Percentiles rank a stretch among this genome's conserved stretches.
Conservation (phyloP, 495 filamentous ascomycete genomes). For the Talaromyces liani region DNA sequence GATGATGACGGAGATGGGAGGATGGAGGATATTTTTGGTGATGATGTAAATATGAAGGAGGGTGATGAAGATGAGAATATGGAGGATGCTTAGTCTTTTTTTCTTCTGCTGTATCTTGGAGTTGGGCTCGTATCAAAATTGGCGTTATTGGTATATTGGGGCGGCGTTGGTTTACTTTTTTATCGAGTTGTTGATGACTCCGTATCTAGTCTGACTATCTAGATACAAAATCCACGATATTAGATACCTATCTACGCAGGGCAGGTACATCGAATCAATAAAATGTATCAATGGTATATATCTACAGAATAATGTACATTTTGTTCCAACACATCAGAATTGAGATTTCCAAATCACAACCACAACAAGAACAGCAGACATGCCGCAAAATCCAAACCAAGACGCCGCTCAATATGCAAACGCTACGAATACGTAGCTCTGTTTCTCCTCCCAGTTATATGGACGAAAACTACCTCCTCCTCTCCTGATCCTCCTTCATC, state of each 20-base stretch:
- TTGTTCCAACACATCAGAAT: background rate
- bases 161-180: conserved; percentile 12
- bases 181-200: background rate
- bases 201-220: background rate
- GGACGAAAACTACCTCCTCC: conserved; percentile 10
- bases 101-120: background rate
- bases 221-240: background rate
- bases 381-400: background rate
- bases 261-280: background rate
- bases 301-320: conserved; percentile 4
- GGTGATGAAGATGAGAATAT: conserved; percentile 39
- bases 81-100: conserved; percentile 32
- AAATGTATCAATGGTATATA: conserved; percentile 1
- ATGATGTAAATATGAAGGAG: conserved; percentile 43
- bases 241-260: background rate
- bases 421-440: too few relatives aligned
- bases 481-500: conserved; percentile 49
- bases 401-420: conserved; percentile 6
- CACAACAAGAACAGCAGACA: background rate
- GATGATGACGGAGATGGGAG: conserved; percentile 47
- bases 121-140: background rate
- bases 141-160: background rate
- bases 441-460: too few relatives aligned
- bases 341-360: background rate
- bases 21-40: conserved; percentile 54